Conservation (phyloP, 768 basidiomycete genomes). For the Phallus indusiatus region DNA sequence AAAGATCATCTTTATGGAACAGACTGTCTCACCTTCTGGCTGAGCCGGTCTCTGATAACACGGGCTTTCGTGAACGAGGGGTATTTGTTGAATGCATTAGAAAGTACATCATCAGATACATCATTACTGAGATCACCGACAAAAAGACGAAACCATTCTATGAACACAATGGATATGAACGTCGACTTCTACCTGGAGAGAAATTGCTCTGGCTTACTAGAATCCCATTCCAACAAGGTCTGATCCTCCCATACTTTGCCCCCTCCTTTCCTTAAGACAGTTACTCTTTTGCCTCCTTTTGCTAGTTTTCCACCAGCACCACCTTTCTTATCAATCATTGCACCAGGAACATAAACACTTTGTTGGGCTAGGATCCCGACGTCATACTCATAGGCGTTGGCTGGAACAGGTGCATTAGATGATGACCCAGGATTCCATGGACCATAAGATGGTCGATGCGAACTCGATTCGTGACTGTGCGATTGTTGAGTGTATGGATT, state of each 20-base stretch:
- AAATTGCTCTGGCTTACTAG: constrained; percentile 48
- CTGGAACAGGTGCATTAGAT: constrained; percentile 67
- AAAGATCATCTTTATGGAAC: background rate
- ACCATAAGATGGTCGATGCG: constrained; percentile 71
- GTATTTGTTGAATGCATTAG: constrained; percentile 91
- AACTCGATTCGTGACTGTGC: constrained; percentile 50
- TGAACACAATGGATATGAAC: constrained; percentile 6
- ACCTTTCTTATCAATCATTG: constrained; percentile 81
- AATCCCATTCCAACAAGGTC: constrained; percentile 95
- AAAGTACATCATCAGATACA: constrained; percentile 89
- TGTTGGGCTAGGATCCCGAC: constrained; percentile 86
- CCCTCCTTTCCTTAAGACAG: constrained; percentile 89
- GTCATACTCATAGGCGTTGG: constrained; percentile 89
- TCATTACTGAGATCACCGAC: constrained; percentile 98
- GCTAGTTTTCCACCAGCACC: constrained; percentile 79
- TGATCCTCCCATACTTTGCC: constrained; percentile 99
- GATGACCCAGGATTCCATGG: constrained; percentile 60
- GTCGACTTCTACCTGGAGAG: background rate
- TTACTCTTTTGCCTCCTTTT: constrained; percentile 86
- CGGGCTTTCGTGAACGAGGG: constrained; percentile 89
- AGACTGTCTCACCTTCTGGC: constrained; percentile 67
- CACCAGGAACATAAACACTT: constrained; percentile 87
- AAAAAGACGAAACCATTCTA: constrained; percentile 96
- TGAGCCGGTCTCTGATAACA: constrained; percentile 89
- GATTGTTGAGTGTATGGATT: constrained; percentile 20